Conservation (phyloP, 257 asterid species). For the Ophiorrhiza pumila region DNA sequence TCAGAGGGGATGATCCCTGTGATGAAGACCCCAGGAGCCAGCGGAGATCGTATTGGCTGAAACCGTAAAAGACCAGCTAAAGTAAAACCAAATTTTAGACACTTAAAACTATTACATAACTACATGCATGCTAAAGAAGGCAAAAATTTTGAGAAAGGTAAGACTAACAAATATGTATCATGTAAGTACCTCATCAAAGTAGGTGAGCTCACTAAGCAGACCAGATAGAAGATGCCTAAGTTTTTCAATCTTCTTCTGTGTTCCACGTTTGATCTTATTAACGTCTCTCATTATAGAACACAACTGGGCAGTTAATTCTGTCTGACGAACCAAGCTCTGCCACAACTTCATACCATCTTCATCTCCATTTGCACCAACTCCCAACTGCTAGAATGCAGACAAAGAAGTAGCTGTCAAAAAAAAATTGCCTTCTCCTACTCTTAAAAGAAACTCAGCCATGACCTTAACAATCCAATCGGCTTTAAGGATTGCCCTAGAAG, state of each 20-base stretch:
- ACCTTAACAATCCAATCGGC: background rate
- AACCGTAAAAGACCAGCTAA: conserved; percentile 16
- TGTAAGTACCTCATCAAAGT: conserved; percentile 52
- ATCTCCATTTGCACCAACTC: conserved; percentile 54
- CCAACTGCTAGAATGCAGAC: conserved; percentile 47
- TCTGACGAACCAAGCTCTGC: conserved; percentile 97
- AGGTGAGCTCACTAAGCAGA: conserved; percentile 97
- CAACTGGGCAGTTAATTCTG: conserved; percentile 90
- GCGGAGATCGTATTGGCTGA: conserved; percentile 97
- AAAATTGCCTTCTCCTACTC: background rate
- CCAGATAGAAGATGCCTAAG: conserved; percentile 96
- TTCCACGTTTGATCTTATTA: conserved; percentile 89
- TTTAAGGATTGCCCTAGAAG: background rate
- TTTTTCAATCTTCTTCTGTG: conserved; percentile 93
- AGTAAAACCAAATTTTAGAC: background rate
- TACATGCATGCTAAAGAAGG: conserved; percentile 7
- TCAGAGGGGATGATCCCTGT: conserved; percentile 94
- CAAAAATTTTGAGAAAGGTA: background rate
- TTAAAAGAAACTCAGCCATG: background rate
- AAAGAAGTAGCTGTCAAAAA: conserved; percentile 25
- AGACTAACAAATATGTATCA: background rate
- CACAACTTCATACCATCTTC: conserved; percentile 91
- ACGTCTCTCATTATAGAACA: conserved; percentile 95
- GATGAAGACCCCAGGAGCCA: conserved; percentile 80
- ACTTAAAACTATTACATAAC: background rate